Evolutionary conservation across 768 basidiomycete species (phyloP), one percentile per base, ranked within the genome.

Genomic region (Serendipita sp.): DNA sequence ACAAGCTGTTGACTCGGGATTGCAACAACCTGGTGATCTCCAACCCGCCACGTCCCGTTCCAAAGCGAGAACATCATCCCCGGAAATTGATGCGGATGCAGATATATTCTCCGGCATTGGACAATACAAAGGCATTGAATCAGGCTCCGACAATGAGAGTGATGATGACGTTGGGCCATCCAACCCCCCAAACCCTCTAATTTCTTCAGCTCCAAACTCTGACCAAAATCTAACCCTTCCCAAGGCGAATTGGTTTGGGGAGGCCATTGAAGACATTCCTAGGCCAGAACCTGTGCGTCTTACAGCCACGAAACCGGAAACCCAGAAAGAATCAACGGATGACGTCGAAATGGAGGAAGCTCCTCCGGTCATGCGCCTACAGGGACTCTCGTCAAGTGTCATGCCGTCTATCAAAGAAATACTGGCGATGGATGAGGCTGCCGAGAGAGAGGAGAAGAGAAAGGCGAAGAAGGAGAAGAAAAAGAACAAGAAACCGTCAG

Each of bases 41-140:
- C 71, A 74, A 0, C 72, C 34, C 13, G 63, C 53, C n/a, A 35
- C 32, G 37, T 65, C 46, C 28, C 28, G 15, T 4, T 51, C 64
- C n/a, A 24, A 35, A 60, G 28, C 56, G 16, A 32, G 56, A n/a
- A 60, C 56, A 24, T 24, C 75, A 3, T 76, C 77, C 65, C 73
- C 76, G 3, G 67, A 77, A 11, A 66, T 67, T n/a, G 83, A 83
- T 18, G 71, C 69, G 8, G 83, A 90, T 63, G 81, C 90, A 46
- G 88, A 95, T 71, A 94, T 96, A 47, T 96, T 96, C 72, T 88
- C 83, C 1, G 92, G 77, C 63, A 89, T 83, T 3, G 92, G 86
- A 7, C 89, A 90, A 58, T 96, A 94, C 70, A 80, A 86, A 63
- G 88, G 88, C 1, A 71, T 88, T 4, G 80, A 82, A 53, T 68